Evolutionary conservation across 1,139 yeast genomes (phyloP).

Genomic region (Saccharomyces hybrid): DNA sequence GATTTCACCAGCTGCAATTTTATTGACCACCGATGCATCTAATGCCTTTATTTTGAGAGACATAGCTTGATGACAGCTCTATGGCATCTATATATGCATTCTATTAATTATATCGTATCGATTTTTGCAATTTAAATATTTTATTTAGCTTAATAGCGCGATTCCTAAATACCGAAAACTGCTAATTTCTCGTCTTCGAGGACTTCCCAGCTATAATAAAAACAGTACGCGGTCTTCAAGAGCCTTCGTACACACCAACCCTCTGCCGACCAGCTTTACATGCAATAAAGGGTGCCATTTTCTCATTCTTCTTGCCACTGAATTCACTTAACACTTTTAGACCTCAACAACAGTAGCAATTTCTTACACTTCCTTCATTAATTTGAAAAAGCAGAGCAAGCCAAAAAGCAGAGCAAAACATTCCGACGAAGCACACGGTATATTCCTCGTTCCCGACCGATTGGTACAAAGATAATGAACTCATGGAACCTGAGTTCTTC

Average conservation of each 20-base stretch:
- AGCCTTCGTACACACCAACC: not conserved
- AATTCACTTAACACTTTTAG: not conserved
- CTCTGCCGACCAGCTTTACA: not conserved
- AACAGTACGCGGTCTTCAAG: not conserved
- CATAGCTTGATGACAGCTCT: not conserved
- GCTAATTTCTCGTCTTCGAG: not conserved
- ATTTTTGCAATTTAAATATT: not conserved
- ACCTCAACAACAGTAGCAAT: not conserved
- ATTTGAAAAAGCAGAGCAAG: not conserved
- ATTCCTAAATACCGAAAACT: not conserved
- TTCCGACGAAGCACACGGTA: not conserved
- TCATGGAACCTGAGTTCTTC: constrained; percentile 28
- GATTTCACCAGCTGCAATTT: constrained; percentile 96
- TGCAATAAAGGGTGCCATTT: not conserved
- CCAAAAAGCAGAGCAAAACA: not conserved
- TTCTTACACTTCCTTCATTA: constrained; percentile 1
- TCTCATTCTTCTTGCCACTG: not conserved
- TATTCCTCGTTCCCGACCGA: not conserved
- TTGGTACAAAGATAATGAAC: not conserved
- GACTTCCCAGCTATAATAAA: not conserved
- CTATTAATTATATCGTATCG: not conserved
- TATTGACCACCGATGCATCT: constrained; percentile 55
- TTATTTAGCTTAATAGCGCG: not conserved
- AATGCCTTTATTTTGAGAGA: constrained; percentile 17
- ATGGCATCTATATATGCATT: not conserved